Evolutionary conservation across 202 grass and related monocot genomes (phyloP).

Genomic region (Digitaria exilis): DNA sequence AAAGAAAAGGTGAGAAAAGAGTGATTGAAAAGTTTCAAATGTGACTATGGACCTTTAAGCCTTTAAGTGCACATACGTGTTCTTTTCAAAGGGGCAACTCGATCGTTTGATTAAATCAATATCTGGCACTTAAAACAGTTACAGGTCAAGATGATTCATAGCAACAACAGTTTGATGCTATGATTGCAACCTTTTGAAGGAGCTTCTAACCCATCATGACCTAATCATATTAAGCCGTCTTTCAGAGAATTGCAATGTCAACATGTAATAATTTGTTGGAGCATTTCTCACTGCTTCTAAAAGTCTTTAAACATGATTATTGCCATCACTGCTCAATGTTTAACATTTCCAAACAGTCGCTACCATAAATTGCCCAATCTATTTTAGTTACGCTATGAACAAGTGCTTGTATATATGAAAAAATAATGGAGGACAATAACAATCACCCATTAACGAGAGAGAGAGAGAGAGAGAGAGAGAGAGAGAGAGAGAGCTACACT

Average conservation of each 20-base stretch:
- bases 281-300: background rate
- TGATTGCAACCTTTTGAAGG: constrained; percentile 67
- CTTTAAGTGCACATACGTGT: constrained; percentile 36
- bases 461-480: no score
- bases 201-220: constrained; percentile 55
- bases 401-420: no score
- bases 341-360: background rate
- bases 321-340: background rate
- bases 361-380: background rate
- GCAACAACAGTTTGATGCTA: constrained; percentile 39
- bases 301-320: background rate
- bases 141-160: constrained; percentile 34
- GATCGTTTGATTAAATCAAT: constrained; percentile 34
- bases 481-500: no score
- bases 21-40: constrained; percentile 36
- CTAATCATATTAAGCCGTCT: constrained; percentile 56
- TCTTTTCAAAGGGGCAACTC: constrained; percentile 9
- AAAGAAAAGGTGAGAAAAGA: constrained; percentile 28
- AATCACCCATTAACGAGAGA: no score
- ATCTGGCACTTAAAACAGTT: constrained; percentile 38
- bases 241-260: background rate
- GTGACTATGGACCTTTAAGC: constrained; percentile 37
- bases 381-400: background rate
- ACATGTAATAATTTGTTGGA: background rate
- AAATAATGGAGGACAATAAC: no score